A percentile compares a stretch with the other conserved stretches of the same genome.
Conservation (phyloP, 1,139 yeast species). For the Suhomyces maxii region DNA sequence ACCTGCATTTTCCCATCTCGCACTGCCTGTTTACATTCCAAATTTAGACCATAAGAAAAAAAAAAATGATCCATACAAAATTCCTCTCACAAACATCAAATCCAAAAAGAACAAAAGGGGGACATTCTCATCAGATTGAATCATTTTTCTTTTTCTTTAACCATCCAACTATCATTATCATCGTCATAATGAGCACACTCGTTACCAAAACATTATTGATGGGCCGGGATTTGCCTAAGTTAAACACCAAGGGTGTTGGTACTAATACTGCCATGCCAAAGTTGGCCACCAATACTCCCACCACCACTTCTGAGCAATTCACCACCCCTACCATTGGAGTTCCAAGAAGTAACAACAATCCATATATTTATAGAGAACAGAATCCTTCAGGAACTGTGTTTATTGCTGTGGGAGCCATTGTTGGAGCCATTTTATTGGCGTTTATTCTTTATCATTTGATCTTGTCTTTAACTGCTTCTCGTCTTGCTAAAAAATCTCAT, state of each 20-base stretch:
- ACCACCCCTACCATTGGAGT: constrained; percentile 63
- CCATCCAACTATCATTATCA: not conserved
- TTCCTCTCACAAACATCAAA: constrained; percentile 1
- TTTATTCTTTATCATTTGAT: constrained; percentile 43
- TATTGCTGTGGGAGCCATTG: constrained; percentile 72
- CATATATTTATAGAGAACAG: constrained; percentile 52
- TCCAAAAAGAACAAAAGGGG: not conserved
- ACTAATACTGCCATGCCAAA: constrained; percentile 1
- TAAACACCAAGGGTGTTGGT: constrained; percentile 9
- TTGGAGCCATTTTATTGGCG: constrained; percentile 54
- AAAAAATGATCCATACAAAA: constrained; percentile 5
- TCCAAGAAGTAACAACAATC: constrained; percentile 57
- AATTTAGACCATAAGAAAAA: constrained; percentile 9
- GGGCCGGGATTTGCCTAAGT: constrained; percentile 8
- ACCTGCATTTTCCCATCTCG: not conserved
- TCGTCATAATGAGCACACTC: constrained; percentile 3
- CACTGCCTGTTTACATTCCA: constrained; percentile 11
- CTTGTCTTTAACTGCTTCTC: constrained; percentile 38
- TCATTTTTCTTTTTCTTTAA: not conserved
- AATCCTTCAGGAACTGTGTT: constrained; percentile 76
- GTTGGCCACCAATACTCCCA: constrained; percentile 14
- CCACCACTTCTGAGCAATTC: constrained; percentile 21
- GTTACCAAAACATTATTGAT: constrained; percentile 2
- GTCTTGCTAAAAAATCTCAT: constrained; percentile 38
- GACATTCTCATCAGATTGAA: not conserved